phyloP scores from a whole-genome alignment of 768 basidiomycete species.

The Amanita phalloides region DNA sequence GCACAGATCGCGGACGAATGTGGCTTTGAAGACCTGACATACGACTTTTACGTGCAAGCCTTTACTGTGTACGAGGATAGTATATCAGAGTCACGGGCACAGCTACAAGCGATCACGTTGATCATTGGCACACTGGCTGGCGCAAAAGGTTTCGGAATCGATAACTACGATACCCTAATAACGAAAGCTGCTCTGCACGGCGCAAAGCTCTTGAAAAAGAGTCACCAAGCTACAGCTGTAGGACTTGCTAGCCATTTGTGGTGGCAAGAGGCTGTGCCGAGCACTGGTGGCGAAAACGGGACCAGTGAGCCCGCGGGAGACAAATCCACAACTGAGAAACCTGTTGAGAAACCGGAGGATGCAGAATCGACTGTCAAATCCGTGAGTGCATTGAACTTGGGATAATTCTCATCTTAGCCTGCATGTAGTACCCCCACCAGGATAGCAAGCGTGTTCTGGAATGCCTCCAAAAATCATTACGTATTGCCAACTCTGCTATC shows the following conservation, averaged over 20 bases:
- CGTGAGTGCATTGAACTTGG: slow-evolving; percentile 27
- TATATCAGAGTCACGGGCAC: slow-evolving; percentile 92
- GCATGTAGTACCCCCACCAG: slow-evolving; percentile 63
- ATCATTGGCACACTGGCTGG: slow-evolving; percentile 88
- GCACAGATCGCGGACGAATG: slow-evolving; percentile 94
- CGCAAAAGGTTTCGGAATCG: slow-evolving; percentile 82
- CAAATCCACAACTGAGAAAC: slow-evolving; percentile 25
- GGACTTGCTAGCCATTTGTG: slow-evolving; percentile 93
- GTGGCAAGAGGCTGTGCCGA: slow-evolving; percentile 76
- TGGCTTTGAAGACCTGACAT: slow-evolving; percentile 90
- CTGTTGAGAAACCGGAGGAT: slow-evolving; percentile 28
- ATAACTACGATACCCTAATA: slow-evolving; percentile 95
- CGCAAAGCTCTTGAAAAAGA: slow-evolving; percentile 94
- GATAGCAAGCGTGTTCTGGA: slow-evolving; percentile 97
- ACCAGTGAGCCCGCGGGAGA: slow-evolving; percentile 25
- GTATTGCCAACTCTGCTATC: slow-evolving; percentile 92
- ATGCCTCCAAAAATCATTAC: slow-evolving; percentile 92
- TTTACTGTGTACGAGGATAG: slow-evolving; percentile 97
- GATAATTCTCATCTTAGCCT: not conserved
- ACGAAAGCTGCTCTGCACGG: slow-evolving; percentile 99
- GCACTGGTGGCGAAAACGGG: slow-evolving; percentile 18
- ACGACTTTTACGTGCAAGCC: slow-evolving; percentile 96
- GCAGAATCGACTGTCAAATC: slow-evolving; percentile 35
- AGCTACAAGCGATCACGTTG: slow-evolving; percentile 93
- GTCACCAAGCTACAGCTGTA: slow-evolving; percentile 93